A percentile compares a stretch with the other conserved stretches of the same genome.
These are phyloP conservation scores for Aspergillus felis DNA, from an alignment of 2,329 filamentous ascomycete species.

Conservation along the genomic window DNA sequence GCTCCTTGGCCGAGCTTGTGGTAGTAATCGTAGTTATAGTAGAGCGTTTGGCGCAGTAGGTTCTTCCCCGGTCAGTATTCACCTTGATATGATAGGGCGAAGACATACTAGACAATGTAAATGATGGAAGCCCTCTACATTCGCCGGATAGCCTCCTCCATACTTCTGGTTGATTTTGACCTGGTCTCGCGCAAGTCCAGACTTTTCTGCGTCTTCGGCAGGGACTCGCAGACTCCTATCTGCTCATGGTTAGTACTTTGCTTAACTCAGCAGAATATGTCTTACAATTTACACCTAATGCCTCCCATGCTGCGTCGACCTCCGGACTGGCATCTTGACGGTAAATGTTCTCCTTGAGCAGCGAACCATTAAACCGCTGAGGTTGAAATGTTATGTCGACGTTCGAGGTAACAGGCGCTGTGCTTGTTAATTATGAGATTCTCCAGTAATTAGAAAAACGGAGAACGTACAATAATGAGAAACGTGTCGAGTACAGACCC, in stretches of 20 bases:
- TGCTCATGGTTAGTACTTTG: slow-evolving; percentile 12
- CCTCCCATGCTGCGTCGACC: slow-evolving; percentile 56
- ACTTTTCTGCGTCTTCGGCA: slow-evolving; percentile 45
- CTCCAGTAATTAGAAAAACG: too few relatives aligned
- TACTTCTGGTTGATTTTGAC: slow-evolving; percentile 54
- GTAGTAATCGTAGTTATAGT: slow-evolving; percentile 60
- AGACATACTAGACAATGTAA: slow-evolving; percentile 7
- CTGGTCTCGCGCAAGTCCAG: slow-evolving; percentile 52
- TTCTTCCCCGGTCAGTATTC: slow-evolving; percentile 39
- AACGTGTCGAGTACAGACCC: slow-evolving; percentile 19
- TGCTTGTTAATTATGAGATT: neutral
- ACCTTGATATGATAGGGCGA: neutral
- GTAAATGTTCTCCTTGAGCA: slow-evolving; percentile 53
- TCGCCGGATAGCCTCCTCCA: slow-evolving; percentile 51
- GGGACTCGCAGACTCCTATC: slow-evolving; percentile 50
- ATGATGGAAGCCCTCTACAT: slow-evolving; percentile 32
- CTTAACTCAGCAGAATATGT: neutral
- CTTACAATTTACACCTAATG: slow-evolving; percentile 51
- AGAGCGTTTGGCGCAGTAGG: slow-evolving; percentile 54
- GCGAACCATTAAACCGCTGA: slow-evolving; percentile 53
- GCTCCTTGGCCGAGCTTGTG: slow-evolving; percentile 46
- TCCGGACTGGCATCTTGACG: slow-evolving; percentile 49
- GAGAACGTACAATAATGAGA: slow-evolving; percentile 21
- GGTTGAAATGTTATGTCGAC: slow-evolving; percentile 41
- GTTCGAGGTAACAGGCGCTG: slow-evolving; percentile 37